Evolutionary conservation across 805 yeast species (phyloP).

Genomic region (Metschnikowia bowlesiae): DNA sequence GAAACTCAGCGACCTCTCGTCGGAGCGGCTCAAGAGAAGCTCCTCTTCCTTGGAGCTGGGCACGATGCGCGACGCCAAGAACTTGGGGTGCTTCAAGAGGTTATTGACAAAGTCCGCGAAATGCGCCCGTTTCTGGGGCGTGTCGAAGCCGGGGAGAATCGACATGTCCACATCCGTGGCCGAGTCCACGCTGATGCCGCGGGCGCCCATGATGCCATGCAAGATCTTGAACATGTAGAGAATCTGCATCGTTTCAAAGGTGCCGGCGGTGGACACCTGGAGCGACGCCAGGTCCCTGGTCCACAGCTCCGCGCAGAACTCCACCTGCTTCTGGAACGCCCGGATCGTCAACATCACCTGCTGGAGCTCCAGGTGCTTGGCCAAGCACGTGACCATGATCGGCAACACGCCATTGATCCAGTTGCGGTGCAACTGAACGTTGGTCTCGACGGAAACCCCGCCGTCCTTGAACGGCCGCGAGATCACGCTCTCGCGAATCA

Average conservation of each 20-base stretch:
- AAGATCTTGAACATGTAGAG: conserved; percentile 59
- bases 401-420: conserved; percentile 86
- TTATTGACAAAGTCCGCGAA: conserved; percentile 62
- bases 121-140: conserved; percentile 52
- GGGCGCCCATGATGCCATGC: conserved; percentile 48
- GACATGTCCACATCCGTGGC: conserved; percentile 24
- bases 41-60: conserved; percentile 66
- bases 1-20: conserved; percentile 23
- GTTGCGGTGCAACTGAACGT: conserved; percentile 61
- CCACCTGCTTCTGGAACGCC: conserved; percentile 63
- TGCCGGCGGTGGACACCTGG: conserved; percentile 32
- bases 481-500: conserved; percentile 69
- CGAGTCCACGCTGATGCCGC: conserved; percentile 28
- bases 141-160: conserved; percentile 58
- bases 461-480: conserved; percentile 67
- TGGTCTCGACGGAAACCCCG: conserved; percentile 45
- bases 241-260: conserved; percentile 51
- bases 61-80: conserved; percentile 61
- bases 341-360: conserved; percentile 61
- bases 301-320: conserved; percentile 66
- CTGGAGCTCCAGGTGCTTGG: conserved; percentile 58
- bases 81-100: conserved; percentile 82
- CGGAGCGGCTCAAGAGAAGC: conserved; percentile 48
- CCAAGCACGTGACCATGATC: conserved; percentile 54
- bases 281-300: conserved; percentile 47